Evolutionary conservation across 306 rosid species (phyloP), one percentile per base, ranked within the genome.

Genomic region (Lotus japonicus): DNA sequence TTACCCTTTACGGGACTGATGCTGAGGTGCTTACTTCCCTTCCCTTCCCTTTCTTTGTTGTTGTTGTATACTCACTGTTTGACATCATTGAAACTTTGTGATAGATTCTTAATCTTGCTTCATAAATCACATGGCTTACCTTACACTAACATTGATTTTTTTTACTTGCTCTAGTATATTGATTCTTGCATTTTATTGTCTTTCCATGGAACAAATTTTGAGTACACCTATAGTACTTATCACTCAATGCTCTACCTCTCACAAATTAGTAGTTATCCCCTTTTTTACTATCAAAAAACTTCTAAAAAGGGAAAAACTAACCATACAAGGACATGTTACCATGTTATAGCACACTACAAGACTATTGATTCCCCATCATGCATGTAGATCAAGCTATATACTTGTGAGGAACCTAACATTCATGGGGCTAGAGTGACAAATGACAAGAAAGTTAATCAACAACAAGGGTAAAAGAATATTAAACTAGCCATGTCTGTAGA

Each of bases 1-100:
- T 91, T 60, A 91, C 97, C 1, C 88, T 91, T 64, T 91, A 86
- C 48, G 97, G 92, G 55, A 91, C 95, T 62, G 97, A 91, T 80
- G 97, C 97, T 7, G 95, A 88, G 97, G 95, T 64, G 3, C 26
- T n/a, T n/a, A n/a, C 26, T 21, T 21, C 26, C 26, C 26, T 21
- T 21, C n/a, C 26, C 26, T 21, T 21, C 26, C 26, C 26, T 21
- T 21, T 21, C 26, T n/a, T n/a, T n/a, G n/a, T n/a, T n/a, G n/a
- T n/a, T n/a, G n/a, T n/a, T n/a, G n/a, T 31, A 13, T 31, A n/a
- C 7, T 41, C 2, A 10, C 35, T 1, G 42, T 49, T 59, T 16
- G 6, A 50, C 10, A 28, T 50, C 28, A 61, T 17, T 18, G 53
- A 28, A 60, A 58, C 50, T 51, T 48, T 23, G 15, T 33, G 9